Evolutionary conservation across 2,329 filamentous ascomycete genomes (phyloP).

Genomic region (Clarireedia hainanense): DNA sequence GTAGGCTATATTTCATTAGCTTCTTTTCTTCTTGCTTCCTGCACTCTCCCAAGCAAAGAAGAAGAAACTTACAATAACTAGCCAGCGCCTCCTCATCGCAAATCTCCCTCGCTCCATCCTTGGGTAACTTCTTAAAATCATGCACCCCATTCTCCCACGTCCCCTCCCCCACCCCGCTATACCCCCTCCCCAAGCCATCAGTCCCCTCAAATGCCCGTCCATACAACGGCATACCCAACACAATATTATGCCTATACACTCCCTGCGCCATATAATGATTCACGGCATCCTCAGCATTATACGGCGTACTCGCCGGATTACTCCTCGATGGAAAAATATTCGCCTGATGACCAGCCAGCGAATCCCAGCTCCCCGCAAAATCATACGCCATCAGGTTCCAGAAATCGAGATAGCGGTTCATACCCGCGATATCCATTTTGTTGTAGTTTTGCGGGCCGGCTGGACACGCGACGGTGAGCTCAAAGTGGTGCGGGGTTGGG

Average conservation of each 20-base stretch:
- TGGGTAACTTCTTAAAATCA: conserved; percentile 82
- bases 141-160: conserved; percentile 80
- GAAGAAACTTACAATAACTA: conserved; percentile 50
- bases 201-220: conserved; percentile 79
- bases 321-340: conserved; percentile 59
- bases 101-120: conserved; percentile 54
- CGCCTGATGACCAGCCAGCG: conserved; percentile 64
- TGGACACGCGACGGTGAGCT: conserved; percentile 57
- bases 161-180: conserved; percentile 65
- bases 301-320: conserved; percentile 63
- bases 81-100: conserved; percentile 58
- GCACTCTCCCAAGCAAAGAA: not conserved
- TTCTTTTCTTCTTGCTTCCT: not conserved
- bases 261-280: conserved; percentile 59
- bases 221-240: conserved; percentile 88
- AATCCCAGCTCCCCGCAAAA: conserved; percentile 77
- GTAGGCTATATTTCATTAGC: conserved; percentile 36
- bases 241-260: conserved; percentile 64
- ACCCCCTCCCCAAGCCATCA: conserved; percentile 62
- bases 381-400: conserved; percentile 88
- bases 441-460: conserved; percentile 55
- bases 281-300: conserved; percentile 65
- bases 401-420: conserved; percentile 62
- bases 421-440: conserved; percentile 52
- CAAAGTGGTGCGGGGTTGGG: conserved; percentile 41